Base-by-base conservation (phyloP, 2,329 filamentous ascomycete genomes). In the Mycocentrospora acerina region DNA sequence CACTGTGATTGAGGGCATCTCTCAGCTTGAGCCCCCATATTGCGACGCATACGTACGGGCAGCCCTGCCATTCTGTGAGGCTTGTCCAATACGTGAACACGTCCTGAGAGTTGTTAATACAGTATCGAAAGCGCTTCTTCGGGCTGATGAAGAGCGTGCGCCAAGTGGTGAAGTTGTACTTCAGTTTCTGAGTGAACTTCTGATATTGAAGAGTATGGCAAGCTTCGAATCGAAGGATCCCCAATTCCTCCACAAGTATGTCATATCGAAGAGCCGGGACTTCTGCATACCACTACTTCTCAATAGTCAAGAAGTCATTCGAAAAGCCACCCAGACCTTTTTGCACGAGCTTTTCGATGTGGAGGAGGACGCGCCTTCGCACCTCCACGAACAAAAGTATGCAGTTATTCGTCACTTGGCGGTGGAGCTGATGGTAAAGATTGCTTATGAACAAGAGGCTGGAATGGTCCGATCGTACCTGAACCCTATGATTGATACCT, bases 1-100 rank as follows among this genome's bases (percentile, higher is more conserved):
- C 4, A 67, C 62, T 4, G 52, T 68, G 9, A 19, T 40, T 9
- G 61, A 67, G 18, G 65, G 65, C 17, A 41, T 66, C 16, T 14
- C 27, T 8, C 38, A 42, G 8, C 48, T 66, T 8, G 48, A 46
- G 14, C 53, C 55, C 15, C 53, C 55, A 1, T 52, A 43, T 26
- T 57, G 56, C 17, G 60, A 65, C 30, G 48, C 58, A 12, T 68
- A 65, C 41, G 46, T 68, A 10, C 52, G 50, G 32, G 58, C 60
- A 7, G 63, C 60, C 6, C 37, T 62, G 2, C 42, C 53, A 11
- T 68, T 57, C 31, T 68, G 64, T 36, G 48, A 62, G 40, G 51
- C 33, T 17, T 55, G 39, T 24, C 43, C 52, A 4, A 42, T 38
- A 2, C 4, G 34, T 4, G 44, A 47, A 5, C 30, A 49, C 9